Conservation (phyloP, 495 filamentous ascomycete genomes). For the Xylaria curta region DNA sequence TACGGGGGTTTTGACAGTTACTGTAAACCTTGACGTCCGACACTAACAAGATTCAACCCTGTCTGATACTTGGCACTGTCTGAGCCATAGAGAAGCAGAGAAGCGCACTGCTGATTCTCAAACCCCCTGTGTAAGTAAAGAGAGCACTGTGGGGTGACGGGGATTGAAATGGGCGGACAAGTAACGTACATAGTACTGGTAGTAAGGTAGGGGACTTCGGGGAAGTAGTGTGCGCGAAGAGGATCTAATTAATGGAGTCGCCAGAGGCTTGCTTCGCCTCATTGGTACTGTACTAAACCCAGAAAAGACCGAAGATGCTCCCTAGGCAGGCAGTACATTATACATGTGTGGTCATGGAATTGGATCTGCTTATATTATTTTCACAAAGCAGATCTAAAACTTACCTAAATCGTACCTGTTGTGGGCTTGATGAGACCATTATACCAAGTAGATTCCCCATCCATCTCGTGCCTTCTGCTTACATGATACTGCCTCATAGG, state of each 20-base stretch:
- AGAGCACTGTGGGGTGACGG: slow-evolving; percentile 12
- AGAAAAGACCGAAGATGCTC: slow-evolving; percentile 11
- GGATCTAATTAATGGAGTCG: slow-evolving; percentile 9
- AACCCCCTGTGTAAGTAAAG: background rate
- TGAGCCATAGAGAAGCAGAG: slow-evolving; percentile 4
- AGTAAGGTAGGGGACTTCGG: slow-evolving; percentile 6
- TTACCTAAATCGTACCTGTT: background rate
- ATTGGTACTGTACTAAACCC: slow-evolving; percentile 9
- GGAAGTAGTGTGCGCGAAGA: background rate
- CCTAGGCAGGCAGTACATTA: background rate
- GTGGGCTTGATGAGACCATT: background rate
- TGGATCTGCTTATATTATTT: background rate
- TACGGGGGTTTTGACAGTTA: background rate
- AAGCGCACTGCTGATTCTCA: slow-evolving; percentile 4
- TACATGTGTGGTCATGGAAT: background rate
- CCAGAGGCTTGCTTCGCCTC: slow-evolving; percentile 17
- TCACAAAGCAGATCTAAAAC: background rate
- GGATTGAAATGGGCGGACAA: background rate
- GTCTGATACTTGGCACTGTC: slow-evolving; percentile 22
- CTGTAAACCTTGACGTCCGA: background rate
- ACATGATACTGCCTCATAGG: background rate
- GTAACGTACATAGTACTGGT: background rate
- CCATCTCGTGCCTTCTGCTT: background rate
- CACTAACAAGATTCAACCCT: slow-evolving; percentile 4
- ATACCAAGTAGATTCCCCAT: background rate